Conservation (phyloP, 2,329 filamentous ascomycete genomes). For the Tolypocladium tundrense region DNA sequence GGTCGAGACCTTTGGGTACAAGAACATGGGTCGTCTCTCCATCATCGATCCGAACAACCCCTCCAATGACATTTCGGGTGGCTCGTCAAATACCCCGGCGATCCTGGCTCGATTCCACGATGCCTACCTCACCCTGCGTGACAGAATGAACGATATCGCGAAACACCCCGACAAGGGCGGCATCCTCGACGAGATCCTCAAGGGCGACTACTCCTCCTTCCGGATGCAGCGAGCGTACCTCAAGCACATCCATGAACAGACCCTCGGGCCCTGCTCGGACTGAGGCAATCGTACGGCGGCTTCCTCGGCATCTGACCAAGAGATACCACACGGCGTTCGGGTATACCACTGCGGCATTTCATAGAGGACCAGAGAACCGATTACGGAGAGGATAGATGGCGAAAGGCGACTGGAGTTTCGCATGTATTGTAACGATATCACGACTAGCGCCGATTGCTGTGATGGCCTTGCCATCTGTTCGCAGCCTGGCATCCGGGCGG, state of each 20-base stretch:
- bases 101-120: constrained; percentile 62
- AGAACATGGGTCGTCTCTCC: constrained; percentile 58
- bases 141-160: constrained; percentile 45
- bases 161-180: constrained; percentile 15
- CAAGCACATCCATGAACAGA: constrained; percentile 36
- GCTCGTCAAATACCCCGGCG: constrained; percentile 58
- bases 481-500: background rate
- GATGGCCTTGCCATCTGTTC: background rate
- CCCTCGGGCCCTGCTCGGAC: constrained; percentile 21
- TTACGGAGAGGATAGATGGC: background rate
- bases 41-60: constrained; percentile 88
- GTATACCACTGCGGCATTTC: background rate
- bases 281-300: constrained; percentile 5
- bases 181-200: constrained; percentile 62
- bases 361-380: background rate
- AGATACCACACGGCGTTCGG: constrained; percentile 3
- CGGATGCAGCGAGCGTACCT: constrained; percentile 57
- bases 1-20: constrained; percentile 39
- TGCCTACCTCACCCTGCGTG: constrained; percentile 47
- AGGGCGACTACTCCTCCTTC: constrained; percentile 71
- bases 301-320: background rate
- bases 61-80: constrained; percentile 82
- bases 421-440: constrained; percentile 8
- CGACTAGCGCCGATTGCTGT: constrained; percentile 2
- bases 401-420: constrained; percentile 1